Evolutionary conservation across 768 basidiomycete species (phyloP), one percentile per base, ranked within the genome.

Genomic region (Fomitopsis pulvina): DNA sequence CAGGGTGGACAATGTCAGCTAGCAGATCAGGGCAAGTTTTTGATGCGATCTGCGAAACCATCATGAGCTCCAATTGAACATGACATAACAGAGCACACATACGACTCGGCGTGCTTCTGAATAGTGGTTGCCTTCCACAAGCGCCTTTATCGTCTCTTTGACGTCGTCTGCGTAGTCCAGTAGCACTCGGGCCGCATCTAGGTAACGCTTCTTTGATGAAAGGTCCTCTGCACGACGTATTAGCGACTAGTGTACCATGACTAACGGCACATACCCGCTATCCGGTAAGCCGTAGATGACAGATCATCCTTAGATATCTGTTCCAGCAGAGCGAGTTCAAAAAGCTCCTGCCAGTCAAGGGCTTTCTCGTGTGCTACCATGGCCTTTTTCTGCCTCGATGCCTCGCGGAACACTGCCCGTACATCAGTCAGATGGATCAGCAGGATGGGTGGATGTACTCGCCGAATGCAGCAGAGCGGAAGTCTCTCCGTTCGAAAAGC

Each of bases 51-150:
- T 95, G 28, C 28, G 44, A 24, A 25, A 24, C n/a, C n/a, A n/a
- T n/a, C 4, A 22, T 22, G 24, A 43, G 24, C 11, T 11, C 24
- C n/a, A 42, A 48, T 8, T 47, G 50, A 22, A 41, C 3, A 22
- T 30, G 50, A 16, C 22, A 20, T 16, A 39, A 38, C 28, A 22
- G 30, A n/a, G 44, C n/a, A 16, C 1, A 65, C 83, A 58, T 57
- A 94, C 94, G 55, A 95, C 71, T 47, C 96, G 79, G 42, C 89
- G 77, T 0, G 95, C 95, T 63, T 98, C 96, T 0, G 91, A 83
- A 63, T 94, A 86, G 18, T 79, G 74, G 50, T 85, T 84, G 0
- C 93, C 96, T 56, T 87, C 79, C 9, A 87, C 83, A 16, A 94
- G 77, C 0, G 81, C 76, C 28, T 84, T 76, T 38, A 92, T 78